These are phyloP conservation scores for Alternaria triticina DNA, from an alignment of 2,329 filamentous ascomycete species.

Conservation along the genomic window DNA sequence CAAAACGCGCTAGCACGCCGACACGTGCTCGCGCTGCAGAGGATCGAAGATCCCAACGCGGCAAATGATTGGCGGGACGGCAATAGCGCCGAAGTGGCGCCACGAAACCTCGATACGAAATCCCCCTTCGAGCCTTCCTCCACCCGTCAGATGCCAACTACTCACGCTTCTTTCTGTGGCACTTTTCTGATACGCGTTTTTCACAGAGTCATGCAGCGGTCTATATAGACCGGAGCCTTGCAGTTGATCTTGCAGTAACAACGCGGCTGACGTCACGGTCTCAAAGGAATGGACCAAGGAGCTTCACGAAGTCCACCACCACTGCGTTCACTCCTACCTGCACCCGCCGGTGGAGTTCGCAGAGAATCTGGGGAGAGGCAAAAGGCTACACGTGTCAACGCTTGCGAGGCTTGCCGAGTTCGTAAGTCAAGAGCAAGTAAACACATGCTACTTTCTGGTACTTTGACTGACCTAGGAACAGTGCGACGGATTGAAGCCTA, in stretches of 20 bases:
- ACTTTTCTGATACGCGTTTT: not conserved
- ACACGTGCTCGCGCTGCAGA: not conserved
- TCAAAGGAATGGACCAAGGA: conserved; percentile 1
- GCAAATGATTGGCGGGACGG: not conserved
- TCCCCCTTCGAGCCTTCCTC: not conserved
- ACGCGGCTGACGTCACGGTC: not conserved
- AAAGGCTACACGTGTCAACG: conserved; percentile 1
- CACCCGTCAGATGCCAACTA: not conserved
- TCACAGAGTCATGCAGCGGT: not conserved
- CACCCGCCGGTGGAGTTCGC: conserved; percentile 1
- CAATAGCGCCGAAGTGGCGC: not conserved
- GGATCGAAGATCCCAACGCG: not conserved
- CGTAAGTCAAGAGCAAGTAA: conserved; percentile 16
- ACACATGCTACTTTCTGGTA: not conserved
- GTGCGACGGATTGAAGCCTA: conserved; percentile 15
- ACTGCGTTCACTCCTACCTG: conserved; percentile 8
- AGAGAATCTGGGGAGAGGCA: not conserved
- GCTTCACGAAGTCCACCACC: not conserved
- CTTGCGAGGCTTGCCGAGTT: conserved; percentile 15
- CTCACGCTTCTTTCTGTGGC: not conserved
- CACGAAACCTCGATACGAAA: conserved; percentile 3
- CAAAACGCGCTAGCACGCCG: not conserved
- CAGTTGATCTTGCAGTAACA: not conserved
- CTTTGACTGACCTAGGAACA: not conserved
- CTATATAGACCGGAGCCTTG: not conserved